These are phyloP conservation scores for Aquilaria sinensis DNA, from an alignment of 345 rosid species.

Conservation along the genomic window DNA sequence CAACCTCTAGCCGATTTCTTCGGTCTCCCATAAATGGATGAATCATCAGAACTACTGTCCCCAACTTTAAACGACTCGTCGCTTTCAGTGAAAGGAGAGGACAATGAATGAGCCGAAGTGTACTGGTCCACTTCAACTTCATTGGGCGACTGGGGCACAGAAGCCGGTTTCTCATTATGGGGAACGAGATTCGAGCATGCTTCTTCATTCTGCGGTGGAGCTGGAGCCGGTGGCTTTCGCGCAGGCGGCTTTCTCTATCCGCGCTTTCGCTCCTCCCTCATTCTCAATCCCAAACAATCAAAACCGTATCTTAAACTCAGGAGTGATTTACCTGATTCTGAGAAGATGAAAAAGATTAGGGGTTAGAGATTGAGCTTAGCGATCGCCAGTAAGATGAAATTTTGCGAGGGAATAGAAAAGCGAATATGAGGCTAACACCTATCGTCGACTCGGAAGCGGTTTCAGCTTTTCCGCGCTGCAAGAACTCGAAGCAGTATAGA, in stretches of 20 bases:
- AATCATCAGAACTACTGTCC: conserved; percentile 9
- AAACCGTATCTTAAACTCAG: background rate
- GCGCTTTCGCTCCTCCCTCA: conserved; percentile 20
- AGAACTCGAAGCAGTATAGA: too few relatives aligned
- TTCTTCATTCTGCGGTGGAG: conserved; percentile 11
- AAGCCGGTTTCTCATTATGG: conserved; percentile 12
- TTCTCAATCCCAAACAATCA: conserved; percentile 2
- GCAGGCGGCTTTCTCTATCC: conserved; percentile 8
- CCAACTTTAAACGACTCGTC: conserved; percentile 7
- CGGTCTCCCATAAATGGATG: background rate
- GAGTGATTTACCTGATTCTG: background rate
- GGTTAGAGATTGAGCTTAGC: background rate
- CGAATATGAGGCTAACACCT: background rate
- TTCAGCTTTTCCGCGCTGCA: too few relatives aligned
- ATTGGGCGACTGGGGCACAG: background rate
- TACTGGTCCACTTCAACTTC: conserved; percentile 10
- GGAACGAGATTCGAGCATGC: conserved; percentile 20
- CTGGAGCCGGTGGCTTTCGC: background rate
- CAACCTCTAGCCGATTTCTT: conserved; percentile 3
- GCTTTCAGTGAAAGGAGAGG: conserved; percentile 10
- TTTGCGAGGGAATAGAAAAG: background rate
- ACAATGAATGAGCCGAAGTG: conserved; percentile 3
- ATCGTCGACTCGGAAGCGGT: background rate
- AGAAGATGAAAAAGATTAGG: background rate
- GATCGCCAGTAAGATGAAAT: background rate